These are phyloP conservation scores for Neurospora sublineolata DNA, from an alignment of 495 filamentous ascomycete genomes.

Conservation along the genomic window DNA sequence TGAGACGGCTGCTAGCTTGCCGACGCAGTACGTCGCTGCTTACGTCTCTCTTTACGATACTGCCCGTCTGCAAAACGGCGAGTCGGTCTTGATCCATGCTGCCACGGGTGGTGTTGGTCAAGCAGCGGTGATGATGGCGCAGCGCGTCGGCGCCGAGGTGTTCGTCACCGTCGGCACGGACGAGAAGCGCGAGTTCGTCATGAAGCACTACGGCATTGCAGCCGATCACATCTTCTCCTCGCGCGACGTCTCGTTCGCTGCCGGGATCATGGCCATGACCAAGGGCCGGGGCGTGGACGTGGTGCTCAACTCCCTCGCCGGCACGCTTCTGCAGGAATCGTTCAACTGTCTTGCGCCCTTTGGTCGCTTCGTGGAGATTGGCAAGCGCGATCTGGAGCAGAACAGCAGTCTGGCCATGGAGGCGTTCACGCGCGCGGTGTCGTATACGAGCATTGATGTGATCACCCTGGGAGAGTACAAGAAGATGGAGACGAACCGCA, in stretches of 20 bases:
- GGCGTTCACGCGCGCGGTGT: constrained; percentile 25
- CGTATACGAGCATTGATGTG: constrained; percentile 23
- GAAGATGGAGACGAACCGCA: constrained; percentile 21
- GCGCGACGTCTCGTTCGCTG: constrained; percentile 27
- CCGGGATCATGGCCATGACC: constrained; percentile 35
- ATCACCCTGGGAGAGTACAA: constrained; percentile 14
- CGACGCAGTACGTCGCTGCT: constrained; percentile 42
- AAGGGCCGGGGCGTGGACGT: constrained; percentile 43
- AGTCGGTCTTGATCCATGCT: constrained; percentile 48
- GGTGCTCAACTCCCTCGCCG: constrained; percentile 48
- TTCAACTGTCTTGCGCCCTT: constrained; percentile 45
- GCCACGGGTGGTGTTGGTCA: constrained; percentile 48
- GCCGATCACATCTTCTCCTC: constrained; percentile 42
- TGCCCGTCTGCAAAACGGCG: constrained; percentile 32
- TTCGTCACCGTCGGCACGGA: constrained; percentile 42
- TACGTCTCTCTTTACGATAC: constrained; percentile 35
- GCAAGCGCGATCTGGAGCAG: constrained; percentile 30
- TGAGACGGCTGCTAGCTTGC: constrained; percentile 38
- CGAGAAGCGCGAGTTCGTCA: constrained; percentile 33
- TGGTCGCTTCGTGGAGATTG: constrained; percentile 48
- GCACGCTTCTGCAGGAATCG: constrained; percentile 38
- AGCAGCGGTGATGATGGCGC: constrained; percentile 43
- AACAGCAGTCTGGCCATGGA: constrained; percentile 30
- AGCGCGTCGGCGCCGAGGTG: constrained; percentile 39
- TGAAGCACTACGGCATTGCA: constrained; percentile 39